Evolutionary conservation across 1,284 basidiomycete species (phyloP).

Genomic region (Cronartium ribicola): DNA sequence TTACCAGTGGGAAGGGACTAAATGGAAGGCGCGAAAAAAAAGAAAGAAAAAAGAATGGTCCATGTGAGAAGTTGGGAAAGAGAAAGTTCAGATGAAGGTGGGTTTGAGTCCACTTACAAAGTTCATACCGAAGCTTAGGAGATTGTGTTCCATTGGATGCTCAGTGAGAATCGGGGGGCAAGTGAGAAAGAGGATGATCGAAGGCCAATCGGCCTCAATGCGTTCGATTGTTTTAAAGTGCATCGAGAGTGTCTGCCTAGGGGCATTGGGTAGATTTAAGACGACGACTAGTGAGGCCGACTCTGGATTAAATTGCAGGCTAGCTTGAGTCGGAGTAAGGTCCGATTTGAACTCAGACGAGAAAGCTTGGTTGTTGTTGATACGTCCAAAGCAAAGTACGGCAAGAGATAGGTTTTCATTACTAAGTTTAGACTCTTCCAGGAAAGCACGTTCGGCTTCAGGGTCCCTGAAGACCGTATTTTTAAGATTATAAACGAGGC

Average conservation of each 20-base stretch:
- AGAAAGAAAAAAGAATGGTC: not conserved
- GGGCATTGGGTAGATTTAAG: too few species aligned
- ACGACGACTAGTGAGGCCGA: too few species aligned
- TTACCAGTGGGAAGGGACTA: not conserved
- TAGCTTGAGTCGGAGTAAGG: too few species aligned
- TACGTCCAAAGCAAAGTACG: too few species aligned
- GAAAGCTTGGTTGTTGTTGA: too few species aligned
- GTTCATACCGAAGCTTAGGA: not conserved
- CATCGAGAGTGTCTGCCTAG: not conserved
- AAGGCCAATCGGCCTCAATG: conserved; percentile 19
- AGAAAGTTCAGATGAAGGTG: not conserved
- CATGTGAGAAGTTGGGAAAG: not conserved
- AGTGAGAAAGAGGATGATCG: conserved; percentile 15
- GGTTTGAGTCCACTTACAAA: conserved; percentile 1
- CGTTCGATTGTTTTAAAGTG: conserved; percentile 14
- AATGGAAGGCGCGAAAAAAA: not conserved
- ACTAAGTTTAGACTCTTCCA: not conserved
- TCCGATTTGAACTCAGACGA: too few species aligned
- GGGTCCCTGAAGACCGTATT: not conserved
- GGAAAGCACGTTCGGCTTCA: not conserved
- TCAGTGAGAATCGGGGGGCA: conserved; percentile 8
- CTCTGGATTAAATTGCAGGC: too few species aligned
- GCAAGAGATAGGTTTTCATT: not conserved
- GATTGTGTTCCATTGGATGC: not conserved
- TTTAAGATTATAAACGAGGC: conserved; percentile 20